These are phyloP conservation scores for Delonix regia DNA, from an alignment of 306 rosid genomes.

Conservation along the genomic window DNA sequence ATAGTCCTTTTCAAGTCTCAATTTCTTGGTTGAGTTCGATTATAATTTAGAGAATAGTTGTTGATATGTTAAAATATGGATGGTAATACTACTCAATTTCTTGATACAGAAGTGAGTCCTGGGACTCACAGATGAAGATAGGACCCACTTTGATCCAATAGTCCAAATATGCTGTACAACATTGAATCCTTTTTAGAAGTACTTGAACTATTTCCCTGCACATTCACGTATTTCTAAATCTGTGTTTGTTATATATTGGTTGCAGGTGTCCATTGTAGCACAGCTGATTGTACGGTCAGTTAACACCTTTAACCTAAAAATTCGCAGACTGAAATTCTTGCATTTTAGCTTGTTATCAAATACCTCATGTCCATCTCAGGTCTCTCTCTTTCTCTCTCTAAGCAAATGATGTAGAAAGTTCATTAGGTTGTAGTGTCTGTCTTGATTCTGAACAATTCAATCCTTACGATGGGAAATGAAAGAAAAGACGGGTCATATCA, in stretches of 20 bases:
- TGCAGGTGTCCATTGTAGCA: conserved; percentile 48
- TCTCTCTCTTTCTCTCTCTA: background rate
- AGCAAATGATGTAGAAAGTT: background rate
- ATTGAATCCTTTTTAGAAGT: background rate
- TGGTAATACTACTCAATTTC: too few species aligned
- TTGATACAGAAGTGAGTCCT: too few species aligned
- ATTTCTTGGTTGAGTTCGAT: too few species aligned
- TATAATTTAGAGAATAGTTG: too few species aligned
- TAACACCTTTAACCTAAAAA: conserved; percentile 30
- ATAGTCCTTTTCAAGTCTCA: too few species aligned
- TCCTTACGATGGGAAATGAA: background rate
- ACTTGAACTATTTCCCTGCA: background rate
- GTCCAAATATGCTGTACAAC: too few species aligned
- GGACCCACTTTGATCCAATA: too few species aligned
- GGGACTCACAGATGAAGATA: too few species aligned
- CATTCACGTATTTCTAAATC: background rate
- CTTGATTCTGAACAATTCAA: background rate
- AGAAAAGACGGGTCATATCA: background rate
- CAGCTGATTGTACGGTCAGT: conserved; percentile 56
- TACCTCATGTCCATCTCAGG: background rate
- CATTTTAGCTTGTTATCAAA: conserved; percentile 37
- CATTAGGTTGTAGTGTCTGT: background rate
- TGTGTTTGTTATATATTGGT: background rate
- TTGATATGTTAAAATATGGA: too few species aligned
- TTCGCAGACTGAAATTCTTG: conserved; percentile 34